Evolutionary conservation across 495 filamentous ascomycete genomes (phyloP), one percentile per base, ranked within the genome.

Genomic region (Tuber umbilicatum): DNA sequence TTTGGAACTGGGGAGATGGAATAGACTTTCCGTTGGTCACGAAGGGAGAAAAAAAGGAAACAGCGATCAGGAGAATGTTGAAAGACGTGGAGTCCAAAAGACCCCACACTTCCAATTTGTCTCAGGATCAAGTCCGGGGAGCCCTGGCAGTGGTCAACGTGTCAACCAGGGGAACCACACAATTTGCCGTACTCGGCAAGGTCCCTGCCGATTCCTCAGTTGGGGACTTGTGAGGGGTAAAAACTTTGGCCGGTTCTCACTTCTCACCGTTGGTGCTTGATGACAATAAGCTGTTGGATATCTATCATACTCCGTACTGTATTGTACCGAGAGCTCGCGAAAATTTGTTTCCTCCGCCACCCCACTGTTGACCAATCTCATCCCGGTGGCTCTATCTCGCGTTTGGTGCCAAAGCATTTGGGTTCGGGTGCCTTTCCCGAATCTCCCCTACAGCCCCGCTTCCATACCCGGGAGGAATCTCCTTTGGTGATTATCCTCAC

Each of bases 61-160:
- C 71, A 74, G 67, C 74, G 45, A 43, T 19, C 73, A 74, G 69
- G 41, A 42, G 45, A 50, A 68, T 64, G 76, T 50, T 67, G 40
- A 42, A 37, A 78, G 76, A 79, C 77, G 77, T 79, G 77, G 77
- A 70, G 72, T 67, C 43, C 19, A 45, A 72, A 78, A 74, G 71
- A 73, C 76, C 77, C 75, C 76, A 79, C 77, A 64, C 69, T 35
- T 73, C 31, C 43, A 68, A 43, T 74, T 74, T 77, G 76, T 68
- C 69, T 77, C 50, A 43, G 75, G 64, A 74, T 60, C 2, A 31
- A 60, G 27, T 12, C 50, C 50, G 3, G 50, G 50, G 50, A 16
- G 64, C 55, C 39, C 55, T 73, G 17, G 31, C 42, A 40, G 70
- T 68, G 75, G 70, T 72, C 77, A 79, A 78, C 77, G 77, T 79